Base-by-base conservation (phyloP, 306 rosid species). In the Lathyrus tuberosus region DNA sequence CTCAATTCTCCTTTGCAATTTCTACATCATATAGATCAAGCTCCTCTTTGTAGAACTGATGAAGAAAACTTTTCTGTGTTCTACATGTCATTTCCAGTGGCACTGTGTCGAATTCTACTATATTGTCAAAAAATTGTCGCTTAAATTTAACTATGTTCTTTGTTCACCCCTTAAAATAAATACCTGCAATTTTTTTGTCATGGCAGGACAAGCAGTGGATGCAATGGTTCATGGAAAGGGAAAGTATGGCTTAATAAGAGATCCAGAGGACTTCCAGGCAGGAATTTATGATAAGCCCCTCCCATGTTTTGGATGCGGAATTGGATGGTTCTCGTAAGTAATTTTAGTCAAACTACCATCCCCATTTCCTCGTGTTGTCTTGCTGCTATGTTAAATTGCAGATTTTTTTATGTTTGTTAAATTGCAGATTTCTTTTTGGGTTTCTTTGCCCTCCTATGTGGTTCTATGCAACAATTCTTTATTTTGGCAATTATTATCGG, bases 251-350 rank as follows among this genome's bases (percentile, higher is more conserved):
- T 85, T 84, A n/a, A 79, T 90, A 43, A 84, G 71, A 84, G 98
- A 87, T 67, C 82, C 86, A 10, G 98, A 94, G 80, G 96, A 90
- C 71, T 79, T 67, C 56, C 95, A 89, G 60, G 71, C 65, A 0
- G 98, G 98, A 67, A 65, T 84, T 49, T 94, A 87, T 31, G 97
- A 88, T 80, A 91, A 84, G 61, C 96, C 93, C 54, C 98, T 94
- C 72, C 98, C 96, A n/a, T 94, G 89, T 84, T 86, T 71, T 71
- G 98, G 98, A 66, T 94, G 98, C 31, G 98, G 98, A 40, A 61
- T 94, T 6, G 98, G 98, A 83, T 94, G 98, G 98, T 90, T 90
- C 81, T 94, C 96, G 98, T 94, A 73, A 85, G 98, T 90, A 53
- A 57, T 65, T 76, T 59, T 42, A 22, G 33, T 18, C 24, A 13